These are phyloP conservation scores for Mrakia frigida DNA, from an alignment of 768 basidiomycete genomes.

Conservation along the genomic window DNA sequence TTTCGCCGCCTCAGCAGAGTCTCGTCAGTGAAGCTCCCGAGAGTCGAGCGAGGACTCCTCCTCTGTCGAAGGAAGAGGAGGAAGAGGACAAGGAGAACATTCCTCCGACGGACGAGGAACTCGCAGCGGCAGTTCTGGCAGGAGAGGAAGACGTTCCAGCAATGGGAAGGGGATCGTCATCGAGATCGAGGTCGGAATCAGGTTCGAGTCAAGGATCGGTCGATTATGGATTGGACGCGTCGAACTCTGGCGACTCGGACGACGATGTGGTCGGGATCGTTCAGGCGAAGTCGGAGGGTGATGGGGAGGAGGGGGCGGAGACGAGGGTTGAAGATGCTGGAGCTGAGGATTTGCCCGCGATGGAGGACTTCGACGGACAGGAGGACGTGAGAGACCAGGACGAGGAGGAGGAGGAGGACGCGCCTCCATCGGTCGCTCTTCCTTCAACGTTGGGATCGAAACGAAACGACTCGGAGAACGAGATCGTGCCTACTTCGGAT, in stretches of 20 bases:
- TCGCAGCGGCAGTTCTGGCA: not conserved
- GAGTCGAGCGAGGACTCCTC: not conserved
- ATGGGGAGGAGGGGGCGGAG: not conserved
- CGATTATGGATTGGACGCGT: not conserved
- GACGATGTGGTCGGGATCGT: conserved; percentile 10
- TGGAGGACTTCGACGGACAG: too few relatives aligned
- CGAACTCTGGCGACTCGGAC: conserved; percentile 9
- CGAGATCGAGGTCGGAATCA: not conserved
- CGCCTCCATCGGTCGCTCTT: not conserved
- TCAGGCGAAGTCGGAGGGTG: not conserved
- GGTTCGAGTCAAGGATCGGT: not conserved
- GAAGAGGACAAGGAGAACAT: not conserved
- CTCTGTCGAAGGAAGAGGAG: too few relatives aligned
- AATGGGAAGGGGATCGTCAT: not conserved
- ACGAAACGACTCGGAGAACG: not conserved
- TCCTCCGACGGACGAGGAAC: not conserved
- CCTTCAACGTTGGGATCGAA: not conserved
- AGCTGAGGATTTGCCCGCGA: not conserved
- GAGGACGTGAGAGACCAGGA: not conserved
- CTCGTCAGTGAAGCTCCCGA: not conserved
- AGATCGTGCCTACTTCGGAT: not conserved
- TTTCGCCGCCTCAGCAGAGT: not conserved
- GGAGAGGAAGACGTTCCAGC: too few relatives aligned
- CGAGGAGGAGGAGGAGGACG: not conserved
- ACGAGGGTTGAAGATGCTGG: not conserved